Evolutionary conservation across 176 grass and related monocot genomes (phyloP).

Genomic region (Neostapfia colusana): DNA sequence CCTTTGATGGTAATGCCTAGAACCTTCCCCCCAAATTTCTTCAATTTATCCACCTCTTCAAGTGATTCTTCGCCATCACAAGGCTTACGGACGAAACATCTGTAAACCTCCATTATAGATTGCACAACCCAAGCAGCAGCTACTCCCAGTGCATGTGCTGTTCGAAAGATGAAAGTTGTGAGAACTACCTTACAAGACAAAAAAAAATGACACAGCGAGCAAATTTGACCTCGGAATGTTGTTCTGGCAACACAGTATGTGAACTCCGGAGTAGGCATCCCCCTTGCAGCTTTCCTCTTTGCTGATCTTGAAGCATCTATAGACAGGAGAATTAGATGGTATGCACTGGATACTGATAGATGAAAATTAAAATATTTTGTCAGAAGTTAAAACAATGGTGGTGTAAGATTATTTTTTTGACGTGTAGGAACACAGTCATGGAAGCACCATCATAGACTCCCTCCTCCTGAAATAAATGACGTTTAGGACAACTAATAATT

Average conservation of each 20-base stretch:
- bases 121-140: conserved; percentile 91
- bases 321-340: conserved; percentile 12
- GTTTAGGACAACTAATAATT: no score
- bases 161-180: conserved; percentile 25
- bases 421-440: neutral
- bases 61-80: conserved; percentile 44
- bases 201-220: neutral
- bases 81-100: conserved; percentile 67
- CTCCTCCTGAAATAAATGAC: no score
- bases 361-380: conserved; percentile 25
- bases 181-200: neutral
- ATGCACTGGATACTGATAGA: conserved; percentile 18
- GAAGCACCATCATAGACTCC: neutral
- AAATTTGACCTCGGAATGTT: conserved; percentile 74
- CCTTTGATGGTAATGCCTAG: conserved; percentile 74
- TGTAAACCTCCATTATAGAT: conserved; percentile 74
- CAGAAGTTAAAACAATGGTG: conserved; percentile 17
- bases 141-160: conserved; percentile 83
- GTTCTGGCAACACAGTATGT: conserved; percentile 75
- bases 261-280: conserved; percentile 60
- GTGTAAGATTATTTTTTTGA: neutral
- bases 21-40: conserved; percentile 61
- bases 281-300: conserved; percentile 72
- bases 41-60: conserved; percentile 55
- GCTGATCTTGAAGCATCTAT: conserved; percentile 88